Evolutionary conservation across 2,329 filamentous ascomycete species (phyloP), one percentile per base, ranked within the genome.

Genomic region (Penicillium sp.): DNA sequence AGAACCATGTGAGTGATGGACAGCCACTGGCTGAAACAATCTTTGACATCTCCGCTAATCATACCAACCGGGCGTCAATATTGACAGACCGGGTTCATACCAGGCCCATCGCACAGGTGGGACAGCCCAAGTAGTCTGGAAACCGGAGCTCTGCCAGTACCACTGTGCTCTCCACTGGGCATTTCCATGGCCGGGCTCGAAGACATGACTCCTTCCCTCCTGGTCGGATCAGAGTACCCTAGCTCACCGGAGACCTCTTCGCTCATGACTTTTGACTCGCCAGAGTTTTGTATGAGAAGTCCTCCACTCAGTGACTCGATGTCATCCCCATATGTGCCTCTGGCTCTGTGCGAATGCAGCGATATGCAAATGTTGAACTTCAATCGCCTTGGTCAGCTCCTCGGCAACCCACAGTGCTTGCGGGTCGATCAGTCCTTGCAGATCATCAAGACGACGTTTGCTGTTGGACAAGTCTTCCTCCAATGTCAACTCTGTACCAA

Each of bases 381-480:
- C 52, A 60, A 59, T 43, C 59, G 59, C n/a, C 50, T 69, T n/a
- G 64, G 59, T 26, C 57, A 61, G 33, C 55, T 67, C 6, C 58
- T 58, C 5, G 48, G 51, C 34, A 59, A 62, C 27, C 48, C 61
- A 3, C 36, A 59, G 35, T 56, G 57, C 11, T 55, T 62, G 8
- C 60, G 64, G 13, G 61, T 68, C 36, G 66, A 69, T 33, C 60
- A 65, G 36, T 62, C 60, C 36, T 57, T 69, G 33, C 63, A 67
- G 35, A 49, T 53, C 2, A 61, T 68, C 45, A 60, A 61, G 43
- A 50, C 59, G 3, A 60, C 65, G 7, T 59, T 68, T 27, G 56
- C 54, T 4, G 57, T 58, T 24, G 65, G 64, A 26, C 62, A 56
- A 18, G 48, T 55, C 8, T 66, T 66, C 42, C 43, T 68, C 12